Base-by-base conservation (phyloP, 345 rosid genomes). In the Salix udensis region DNA sequence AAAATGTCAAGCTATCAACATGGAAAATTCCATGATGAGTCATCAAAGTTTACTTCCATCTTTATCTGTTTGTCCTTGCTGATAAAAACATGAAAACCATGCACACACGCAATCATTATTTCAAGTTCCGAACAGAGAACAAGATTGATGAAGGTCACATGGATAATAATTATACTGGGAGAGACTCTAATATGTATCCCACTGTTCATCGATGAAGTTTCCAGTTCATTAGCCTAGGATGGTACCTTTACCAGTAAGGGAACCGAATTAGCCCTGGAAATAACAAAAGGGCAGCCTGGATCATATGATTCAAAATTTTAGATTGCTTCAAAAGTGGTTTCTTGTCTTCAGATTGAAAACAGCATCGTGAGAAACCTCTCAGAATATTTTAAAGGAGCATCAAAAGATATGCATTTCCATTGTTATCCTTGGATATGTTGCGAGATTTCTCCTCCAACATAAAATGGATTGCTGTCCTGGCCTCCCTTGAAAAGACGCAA, bases 81-180 rank as follows among this genome's bases (percentile, higher is more conserved):
- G 23, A 77, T 65, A 48, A 40, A 34, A 23, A 42, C 52, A 71
- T 48, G 71, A 71, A 36, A 77, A 19, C 40, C 68, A 58, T 42
- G 58, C 23, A 40, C n/a, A 77, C 1, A 19, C n/a, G 48, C 44
- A 53, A 77, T 70, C 53, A 70, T 62, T 62, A 62, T 2, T 16
- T 77, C 65, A 44, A n/a, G 12, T 61, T 36, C n/a, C 61, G 5
- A 34, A 46, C 0, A 28, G 55, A 52, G 12, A 61, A 76, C 48
- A 37, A 24, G 28, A 44, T 46, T 61, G 23, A 61, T 70, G 68
- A 77, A 48, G 48, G 48, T 77, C 76, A 72, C 67, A 72, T 53
- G 76, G 53, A 65, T 72, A 65, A 10, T 26, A 40, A 48, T 30
- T 3, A 15, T 23, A 46, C 40, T 26, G 28, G 4, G 24, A 70